These are phyloP conservation scores for Vanrija pseudolonga DNA, from an alignment of 1,284 basidiomycete genomes.

Conservation along the genomic window DNA sequence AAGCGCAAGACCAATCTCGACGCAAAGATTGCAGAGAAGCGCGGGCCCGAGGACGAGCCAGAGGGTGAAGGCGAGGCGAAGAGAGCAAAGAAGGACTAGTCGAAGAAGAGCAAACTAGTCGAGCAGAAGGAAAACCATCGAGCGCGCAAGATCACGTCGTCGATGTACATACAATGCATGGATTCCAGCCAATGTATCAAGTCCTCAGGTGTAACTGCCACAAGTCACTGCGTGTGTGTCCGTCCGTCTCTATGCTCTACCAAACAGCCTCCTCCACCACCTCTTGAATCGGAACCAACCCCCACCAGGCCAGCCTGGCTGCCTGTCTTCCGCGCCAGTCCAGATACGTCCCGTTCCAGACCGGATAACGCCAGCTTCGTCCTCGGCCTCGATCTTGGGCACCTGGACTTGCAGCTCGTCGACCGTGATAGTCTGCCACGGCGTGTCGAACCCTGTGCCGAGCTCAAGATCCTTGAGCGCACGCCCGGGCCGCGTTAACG, in stretches of 20 bases:
- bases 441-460: slow-evolving; percentile 12
- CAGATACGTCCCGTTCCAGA: slow-evolving; percentile 43
- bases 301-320: slow-evolving; percentile 29
- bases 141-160: too few species aligned
- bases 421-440: slow-evolving; percentile 23
- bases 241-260: slow-evolving; percentile 11
- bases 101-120: not conserved
- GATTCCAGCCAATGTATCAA: not conserved
- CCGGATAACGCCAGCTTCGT: slow-evolving; percentile 32
- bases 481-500: slow-evolving; percentile 23
- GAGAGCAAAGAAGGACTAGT: slow-evolving; percentile 6
- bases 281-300: slow-evolving; percentile 38
- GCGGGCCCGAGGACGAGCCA: slow-evolving; percentile 17
- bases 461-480: slow-evolving; percentile 25
- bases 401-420: slow-evolving; percentile 19
- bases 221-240: not conserved
- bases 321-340: slow-evolving; percentile 29
- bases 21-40: slow-evolving; percentile 19
- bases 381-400: slow-evolving; percentile 24
- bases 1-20: slow-evolving; percentile 22
- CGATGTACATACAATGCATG: not conserved
- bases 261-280: slow-evolving; percentile 40
- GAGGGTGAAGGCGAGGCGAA: slow-evolving; percentile 4
- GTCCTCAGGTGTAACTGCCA: not conserved
- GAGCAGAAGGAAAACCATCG: not conserved